Evolutionary conservation across 345 rosid genomes (phyloP).

Genomic region (Brassica incana): DNA sequence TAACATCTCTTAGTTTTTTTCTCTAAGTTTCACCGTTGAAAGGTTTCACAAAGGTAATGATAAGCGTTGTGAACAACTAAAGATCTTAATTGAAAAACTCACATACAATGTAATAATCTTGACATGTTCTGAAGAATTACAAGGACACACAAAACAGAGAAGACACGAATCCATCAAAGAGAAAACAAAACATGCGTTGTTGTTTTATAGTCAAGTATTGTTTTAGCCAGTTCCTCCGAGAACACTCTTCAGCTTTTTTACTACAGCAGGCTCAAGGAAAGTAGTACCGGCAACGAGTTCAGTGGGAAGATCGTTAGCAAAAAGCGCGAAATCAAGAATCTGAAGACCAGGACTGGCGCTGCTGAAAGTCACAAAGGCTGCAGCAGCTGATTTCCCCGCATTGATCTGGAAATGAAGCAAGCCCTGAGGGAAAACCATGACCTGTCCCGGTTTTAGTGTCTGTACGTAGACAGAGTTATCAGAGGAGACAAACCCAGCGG

Average conservation of each 20-base stretch:
- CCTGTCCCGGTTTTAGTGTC: constrained; percentile 59
- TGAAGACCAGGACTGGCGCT: constrained; percentile 71
- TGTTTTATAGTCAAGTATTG: constrained; percentile 8
- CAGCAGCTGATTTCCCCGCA: constrained; percentile 36
- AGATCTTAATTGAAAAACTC: not conserved
- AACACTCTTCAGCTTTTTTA: constrained; percentile 79
- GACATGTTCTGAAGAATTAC: not conserved
- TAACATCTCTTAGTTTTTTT: too few species aligned
- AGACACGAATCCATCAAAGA: not conserved
- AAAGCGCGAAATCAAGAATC: constrained; percentile 68
- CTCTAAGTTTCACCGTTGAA: not conserved
- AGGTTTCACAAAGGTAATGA: too few species aligned
- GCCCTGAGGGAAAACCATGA: constrained; percentile 80
- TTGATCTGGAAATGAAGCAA: constrained; percentile 74
- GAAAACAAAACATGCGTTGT: constrained; percentile 1
- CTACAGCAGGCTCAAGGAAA: constrained; percentile 61
- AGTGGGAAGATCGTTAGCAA: constrained; percentile 58
- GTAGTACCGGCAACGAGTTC: constrained; percentile 49
- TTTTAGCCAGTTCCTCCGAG: constrained; percentile 75
- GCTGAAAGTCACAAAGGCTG: constrained; percentile 58
- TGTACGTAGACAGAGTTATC: constrained; percentile 48
- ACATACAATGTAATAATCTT: not conserved
- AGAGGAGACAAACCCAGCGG: constrained; percentile 71
- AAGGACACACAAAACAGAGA: not conserved
- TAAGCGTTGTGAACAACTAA: not conserved